Conservation (phyloP, 495 filamentous ascomycete species). For the Penicillium samsonianum region DNA sequence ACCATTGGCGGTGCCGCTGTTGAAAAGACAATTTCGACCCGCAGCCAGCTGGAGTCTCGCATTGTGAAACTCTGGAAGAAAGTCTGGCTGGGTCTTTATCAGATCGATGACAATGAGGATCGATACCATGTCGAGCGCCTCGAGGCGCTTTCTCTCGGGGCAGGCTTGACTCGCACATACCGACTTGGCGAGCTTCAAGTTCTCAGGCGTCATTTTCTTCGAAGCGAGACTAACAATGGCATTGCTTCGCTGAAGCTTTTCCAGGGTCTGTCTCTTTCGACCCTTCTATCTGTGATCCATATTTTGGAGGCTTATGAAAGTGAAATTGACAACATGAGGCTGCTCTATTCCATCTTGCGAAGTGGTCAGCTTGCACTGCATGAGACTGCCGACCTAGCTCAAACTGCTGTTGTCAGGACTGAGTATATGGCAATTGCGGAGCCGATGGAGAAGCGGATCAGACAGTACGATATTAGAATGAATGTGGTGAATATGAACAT, state of each 20-base stretch:
- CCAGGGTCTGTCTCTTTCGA: slow-evolving; percentile 17
- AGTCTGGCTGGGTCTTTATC: slow-evolving; percentile 27
- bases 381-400: slow-evolving; percentile 1
- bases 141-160: slow-evolving; percentile 21
- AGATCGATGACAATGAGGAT: slow-evolving; percentile 15
- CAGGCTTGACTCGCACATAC: slow-evolving; percentile 14
- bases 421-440: slow-evolving; percentile 16
- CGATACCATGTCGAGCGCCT: slow-evolving; percentile 22
- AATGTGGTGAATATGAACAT: slow-evolving; percentile 21
- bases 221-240: slow-evolving; percentile 14
- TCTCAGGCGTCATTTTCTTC: slow-evolving; percentile 11
- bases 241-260: slow-evolving; percentile 22
- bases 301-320: slow-evolving; percentile 24
- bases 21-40: slow-evolving; percentile 5
- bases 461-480: slow-evolving; percentile 18
- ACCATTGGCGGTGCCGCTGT: neutral
- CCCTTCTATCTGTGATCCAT: slow-evolving; percentile 23
- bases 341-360: slow-evolving; percentile 20
- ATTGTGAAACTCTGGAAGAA: slow-evolving; percentile 24
- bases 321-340: slow-evolving; percentile 19
- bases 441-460: slow-evolving; percentile 17
- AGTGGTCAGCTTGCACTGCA: slow-evolving; percentile 14
- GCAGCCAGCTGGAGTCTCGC: slow-evolving; percentile 21
- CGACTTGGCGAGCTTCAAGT: slow-evolving; percentile 2
- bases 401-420: neutral